Percentiles rank a stretch among this genome's conserved stretches.
These are phyloP conservation scores for Stachybotrys echinatus DNA, from an alignment of 2,329 filamentous ascomycete genomes.

Conservation along the genomic window DNA sequence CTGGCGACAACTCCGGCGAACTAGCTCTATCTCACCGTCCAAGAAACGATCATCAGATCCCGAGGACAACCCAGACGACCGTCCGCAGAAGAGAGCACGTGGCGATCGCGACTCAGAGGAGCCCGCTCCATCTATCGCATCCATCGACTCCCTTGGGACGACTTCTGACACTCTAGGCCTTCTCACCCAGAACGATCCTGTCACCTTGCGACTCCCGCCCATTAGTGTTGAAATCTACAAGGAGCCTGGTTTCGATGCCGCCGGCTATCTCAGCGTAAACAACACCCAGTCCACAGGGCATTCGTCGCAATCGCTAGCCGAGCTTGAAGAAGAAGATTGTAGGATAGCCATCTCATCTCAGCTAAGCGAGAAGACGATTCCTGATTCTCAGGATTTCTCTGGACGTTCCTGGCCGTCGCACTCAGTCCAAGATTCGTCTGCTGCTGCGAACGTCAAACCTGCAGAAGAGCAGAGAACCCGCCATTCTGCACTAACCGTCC, in stretches of 20 bases:
- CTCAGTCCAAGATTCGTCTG: background rate
- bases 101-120: constrained; percentile 19
- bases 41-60: constrained; percentile 6
- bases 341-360: constrained; percentile 21
- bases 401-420: constrained; percentile 13
- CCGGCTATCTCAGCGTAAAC: constrained; percentile 28
- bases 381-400: constrained; percentile 37
- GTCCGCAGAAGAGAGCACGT: constrained; percentile 14
- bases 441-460: background rate
- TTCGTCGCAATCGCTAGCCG: constrained; percentile 24
- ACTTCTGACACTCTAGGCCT: constrained; percentile 11
- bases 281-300: constrained; percentile 21
- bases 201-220: background rate
- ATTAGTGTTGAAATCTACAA: constrained; percentile 23
- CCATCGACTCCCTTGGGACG: constrained; percentile 16
- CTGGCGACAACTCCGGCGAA: constrained; percentile 14
- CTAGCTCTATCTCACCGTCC: constrained; percentile 8
- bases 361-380: constrained; percentile 32
- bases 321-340: constrained; percentile 28
- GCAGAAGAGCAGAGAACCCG: background rate
- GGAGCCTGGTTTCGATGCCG: constrained; percentile 22
- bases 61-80: constrained; percentile 7
- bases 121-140: constrained; percentile 21
- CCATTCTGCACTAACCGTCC: background rate
- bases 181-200: constrained; percentile 5